Evolutionary conservation across 2,329 filamentous ascomycete genomes (phyloP), one percentile per base, ranked within the genome.

Genomic region (Arthrobotrys megalospora): DNA sequence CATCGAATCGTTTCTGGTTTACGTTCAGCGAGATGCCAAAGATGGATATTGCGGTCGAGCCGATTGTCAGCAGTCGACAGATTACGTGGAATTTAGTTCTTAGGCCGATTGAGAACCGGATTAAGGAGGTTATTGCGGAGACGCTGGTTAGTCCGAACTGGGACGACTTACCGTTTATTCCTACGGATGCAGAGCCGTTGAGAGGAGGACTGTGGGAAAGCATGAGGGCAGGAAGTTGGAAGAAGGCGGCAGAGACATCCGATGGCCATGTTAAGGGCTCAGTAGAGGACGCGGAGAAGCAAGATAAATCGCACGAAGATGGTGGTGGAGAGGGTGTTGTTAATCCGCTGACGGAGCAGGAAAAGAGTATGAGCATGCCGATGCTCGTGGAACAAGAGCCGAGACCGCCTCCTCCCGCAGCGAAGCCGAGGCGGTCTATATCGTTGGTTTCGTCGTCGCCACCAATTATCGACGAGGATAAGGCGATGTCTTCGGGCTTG

Each of bases 1-100:
- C 96, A 0, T 97, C 94, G 84, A 99, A 99, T 83, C 90, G 96
- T 47, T 84, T 97, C n/a, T 99, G 96, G 96, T 90, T 98, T 81
- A 91, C 94, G 0, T 99, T 99, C 83, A 93, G 96, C 83, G 90
- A 90, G n/a, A 93, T 94, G 88, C 96, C 96, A 16, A 94, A 95
- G 83, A 92, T 99, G 86, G 94, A 97, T 79, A 91, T 97, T 87
- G 90, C 90, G n/a, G 93, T 98, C 50, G 94, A 98, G 83, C 96
- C 96, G 2, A 94, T 99, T 81, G 94, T 99, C 63, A 97, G 94
- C 85, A 92, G 94, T 12, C 90, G 95, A 73, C 95, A 98, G 83
- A 97, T 99, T 80, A 98, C 96, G 0, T 98, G 97, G 84, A 93
- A 91, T 1, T 89, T 97, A 76, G 96, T 99, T 69, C 88, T 98